Base-by-base conservation (phyloP, 306 rosid species). In the Malus domestica region DNA sequence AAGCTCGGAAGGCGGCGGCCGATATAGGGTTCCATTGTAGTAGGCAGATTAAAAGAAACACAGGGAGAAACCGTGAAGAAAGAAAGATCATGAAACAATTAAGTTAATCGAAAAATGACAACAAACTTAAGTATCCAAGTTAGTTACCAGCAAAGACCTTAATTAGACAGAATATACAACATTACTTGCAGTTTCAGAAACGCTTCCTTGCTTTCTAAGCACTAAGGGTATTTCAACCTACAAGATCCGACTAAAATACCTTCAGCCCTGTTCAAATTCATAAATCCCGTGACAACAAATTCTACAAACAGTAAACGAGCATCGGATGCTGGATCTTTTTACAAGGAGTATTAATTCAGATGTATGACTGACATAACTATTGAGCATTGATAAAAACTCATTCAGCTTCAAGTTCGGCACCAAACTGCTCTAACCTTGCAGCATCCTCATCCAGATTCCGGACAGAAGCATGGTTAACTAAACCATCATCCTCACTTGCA, bases 381-480 rank as follows among this genome's bases (percentile, higher is more conserved):
- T 51, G 20, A 60, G 14, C 42, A 40, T 58, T 58, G 62, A 58
- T 42, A 38, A 23, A 62, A 45, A 74, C 46, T 85, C 75, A 88
- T 29, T 96, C 96, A 40, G 90, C 93, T 88, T 96, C 99, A 33
- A 96, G 97, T 85, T 96, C 99, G 0, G 95, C 82, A 11, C 93
- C 93, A 82, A 90, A 96, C 85, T 89, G 96, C 86, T 92, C 97
- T 80, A 96, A 74, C 67, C 96, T 88, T 40, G 54, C 69, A 25
- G 93, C 96, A 66, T 96, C 99, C 5, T 58, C 93, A 4, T 88
- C 97, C 9, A 85, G 76, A 85, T 96, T 89, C 79, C 98, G 86
- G 27, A 90, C 78, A 33, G 29, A 11, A 35, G 97, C 87, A 79
- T 96, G 98, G 90, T 96, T 88, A 73, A 92, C 72, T 27, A 70